A percentile compares a stretch with the other conserved stretches of the same genome.
These are phyloP conservation scores for Microcos paniculata DNA, from an alignment of 345 rosid species.

Conservation along the genomic window DNA sequence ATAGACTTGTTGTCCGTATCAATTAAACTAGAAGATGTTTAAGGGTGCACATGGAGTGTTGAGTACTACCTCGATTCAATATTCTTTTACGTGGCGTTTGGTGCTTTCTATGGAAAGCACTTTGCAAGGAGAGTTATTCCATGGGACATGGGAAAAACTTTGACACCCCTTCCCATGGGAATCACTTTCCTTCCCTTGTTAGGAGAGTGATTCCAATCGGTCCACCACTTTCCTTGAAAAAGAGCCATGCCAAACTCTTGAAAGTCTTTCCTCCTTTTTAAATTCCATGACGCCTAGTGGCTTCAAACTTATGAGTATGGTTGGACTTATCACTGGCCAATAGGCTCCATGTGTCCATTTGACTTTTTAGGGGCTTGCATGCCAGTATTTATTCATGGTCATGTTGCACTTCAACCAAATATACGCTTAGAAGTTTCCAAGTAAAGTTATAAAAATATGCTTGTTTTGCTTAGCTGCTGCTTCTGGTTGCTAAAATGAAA, in stretches of 20 bases:
- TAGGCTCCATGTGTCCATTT: slow-evolving; percentile 5
- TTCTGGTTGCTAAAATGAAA: neutral
- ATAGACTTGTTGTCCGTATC: neutral
- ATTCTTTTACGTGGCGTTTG: too few species aligned
- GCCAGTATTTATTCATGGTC: neutral
- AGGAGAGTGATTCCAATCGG: too few species aligned
- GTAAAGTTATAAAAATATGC: slow-evolving; percentile 4
- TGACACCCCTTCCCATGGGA: too few species aligned
- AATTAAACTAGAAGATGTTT: too few species aligned
- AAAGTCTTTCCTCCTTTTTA: too few species aligned
- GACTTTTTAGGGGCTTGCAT: slow-evolving; percentile 8
- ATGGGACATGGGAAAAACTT: too few species aligned
- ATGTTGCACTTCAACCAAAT: neutral
- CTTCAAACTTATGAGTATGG: neutral
- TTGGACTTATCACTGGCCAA: neutral
- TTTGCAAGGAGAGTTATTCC: too few species aligned
- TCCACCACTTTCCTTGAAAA: too few species aligned
- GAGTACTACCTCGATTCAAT: neutral
- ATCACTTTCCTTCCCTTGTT: too few species aligned
- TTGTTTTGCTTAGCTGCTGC: neutral
- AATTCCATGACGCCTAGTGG: too few species aligned
- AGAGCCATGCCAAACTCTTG: too few species aligned
- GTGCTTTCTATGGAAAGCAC: too few species aligned
- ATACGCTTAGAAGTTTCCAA: neutral
- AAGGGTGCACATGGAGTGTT: neutral